phyloP scores from a whole-genome alignment of 768 basidiomycete species.

The Trametes villosa region DNA sequence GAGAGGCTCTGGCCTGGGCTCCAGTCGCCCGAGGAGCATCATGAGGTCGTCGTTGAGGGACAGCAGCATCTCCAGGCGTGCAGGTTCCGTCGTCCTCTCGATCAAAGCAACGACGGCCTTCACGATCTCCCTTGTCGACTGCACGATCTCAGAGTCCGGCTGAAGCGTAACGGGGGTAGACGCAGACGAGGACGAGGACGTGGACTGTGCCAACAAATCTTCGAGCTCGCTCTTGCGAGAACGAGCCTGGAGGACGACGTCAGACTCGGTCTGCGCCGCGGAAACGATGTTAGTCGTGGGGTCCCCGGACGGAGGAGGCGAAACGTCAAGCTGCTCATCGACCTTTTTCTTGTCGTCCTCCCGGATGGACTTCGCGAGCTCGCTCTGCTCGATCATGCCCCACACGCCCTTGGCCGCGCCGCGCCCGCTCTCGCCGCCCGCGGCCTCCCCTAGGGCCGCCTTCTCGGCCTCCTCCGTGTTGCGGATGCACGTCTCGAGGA shows the following conservation, averaged over 20 bases:
- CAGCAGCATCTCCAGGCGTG: conserved; percentile 69
- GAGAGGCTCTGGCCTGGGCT: conserved; percentile 11
- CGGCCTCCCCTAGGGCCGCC: conserved; percentile 28
- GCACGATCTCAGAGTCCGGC: conserved; percentile 45
- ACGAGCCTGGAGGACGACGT: conserved; percentile 52
- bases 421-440: conserved; percentile 47
- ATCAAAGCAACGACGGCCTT: conserved; percentile 57
- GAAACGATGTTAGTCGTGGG: conserved; percentile 30
- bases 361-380: conserved; percentile 72
- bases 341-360: conserved; percentile 62
- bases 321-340: conserved; percentile 30
- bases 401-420: conserved; percentile 71
- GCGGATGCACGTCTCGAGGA: conserved; percentile 86
- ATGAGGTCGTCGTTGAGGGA: conserved; percentile 74
- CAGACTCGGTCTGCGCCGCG: conserved; percentile 43
- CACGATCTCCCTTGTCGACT: conserved; percentile 56
- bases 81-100: conserved; percentile 58
- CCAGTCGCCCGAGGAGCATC: conserved; percentile 50
- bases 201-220: conserved; percentile 27
- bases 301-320: conserved; percentile 19
- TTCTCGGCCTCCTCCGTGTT: conserved; percentile 89
- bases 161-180: conserved; percentile 9
- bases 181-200: conserved; percentile 26
- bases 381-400: conserved; percentile 86
- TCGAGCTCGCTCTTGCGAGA: conserved; percentile 36